A percentile compares a stretch with the other conserved stretches of the same genome.
These are phyloP conservation scores for Salvia miltiorrhiza DNA, from an alignment of 257 asterid genomes.

Conservation along the genomic window DNA sequence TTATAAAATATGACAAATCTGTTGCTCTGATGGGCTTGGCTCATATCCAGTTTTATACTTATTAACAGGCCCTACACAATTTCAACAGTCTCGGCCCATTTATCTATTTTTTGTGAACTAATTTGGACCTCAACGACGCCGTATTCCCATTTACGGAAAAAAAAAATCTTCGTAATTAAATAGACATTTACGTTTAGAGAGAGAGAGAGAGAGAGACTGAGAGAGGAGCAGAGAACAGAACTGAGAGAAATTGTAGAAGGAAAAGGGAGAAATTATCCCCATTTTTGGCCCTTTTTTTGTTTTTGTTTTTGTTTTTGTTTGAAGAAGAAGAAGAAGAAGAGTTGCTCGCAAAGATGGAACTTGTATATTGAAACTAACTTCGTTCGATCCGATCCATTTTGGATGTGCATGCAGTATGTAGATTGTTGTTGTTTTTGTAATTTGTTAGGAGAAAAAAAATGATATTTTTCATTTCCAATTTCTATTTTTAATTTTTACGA, in stretches of 20 bases:
- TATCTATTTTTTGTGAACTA: no score
- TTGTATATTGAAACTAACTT: background rate
- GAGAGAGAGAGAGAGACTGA: constrained; percentile 5
- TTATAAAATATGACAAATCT: no score
- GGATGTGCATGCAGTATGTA: background rate
- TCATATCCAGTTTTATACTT: no score
- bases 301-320: no score
- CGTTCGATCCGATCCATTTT: constrained; percentile 43
- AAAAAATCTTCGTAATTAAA: background rate
- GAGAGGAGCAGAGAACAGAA: background rate
- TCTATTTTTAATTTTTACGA: background rate
- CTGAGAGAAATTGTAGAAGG: background rate
- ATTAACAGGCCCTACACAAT: no score
- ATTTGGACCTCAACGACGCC: no score
- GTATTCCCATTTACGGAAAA: no score
- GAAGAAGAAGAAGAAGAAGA: constrained; percentile 11
- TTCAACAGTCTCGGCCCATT: no score
- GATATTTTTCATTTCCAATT: background rate
- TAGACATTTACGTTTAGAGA: background rate
- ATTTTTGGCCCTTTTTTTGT: constrained; percentile 25
- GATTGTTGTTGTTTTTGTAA: background rate
- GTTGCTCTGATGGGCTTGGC: no score
- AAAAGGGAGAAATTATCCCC: background rate
- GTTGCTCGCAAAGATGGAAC: background rate
- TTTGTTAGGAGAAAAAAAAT: background rate